Evolutionary conservation across 768 basidiomycete genomes (phyloP).

Genomic region (Strobilomyces confusus): DNA sequence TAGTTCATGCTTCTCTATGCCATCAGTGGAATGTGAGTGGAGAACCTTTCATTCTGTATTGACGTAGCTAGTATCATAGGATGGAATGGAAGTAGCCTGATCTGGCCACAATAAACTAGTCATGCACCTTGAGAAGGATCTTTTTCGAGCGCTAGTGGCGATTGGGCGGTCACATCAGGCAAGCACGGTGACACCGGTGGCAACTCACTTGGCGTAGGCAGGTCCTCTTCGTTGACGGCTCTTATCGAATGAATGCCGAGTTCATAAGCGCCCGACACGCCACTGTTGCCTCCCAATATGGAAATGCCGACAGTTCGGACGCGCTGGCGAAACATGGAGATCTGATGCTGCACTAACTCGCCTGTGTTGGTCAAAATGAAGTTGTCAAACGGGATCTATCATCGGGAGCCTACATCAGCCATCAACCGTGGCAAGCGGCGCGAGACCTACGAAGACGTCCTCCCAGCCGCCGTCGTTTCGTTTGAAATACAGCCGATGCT

Average conservation of each 20-base stretch:
- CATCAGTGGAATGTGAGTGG: conserved; percentile 2
- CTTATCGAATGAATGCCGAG: conserved; percentile 78
- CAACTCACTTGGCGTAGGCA: conserved; percentile 31
- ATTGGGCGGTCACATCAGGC: neutral
- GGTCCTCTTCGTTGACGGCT: conserved; percentile 75
- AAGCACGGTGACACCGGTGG: neutral
- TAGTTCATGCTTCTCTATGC: conserved; percentile 17
- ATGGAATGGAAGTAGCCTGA: neutral
- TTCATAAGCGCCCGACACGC: conserved; percentile 72
- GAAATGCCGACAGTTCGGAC: conserved; percentile 84
- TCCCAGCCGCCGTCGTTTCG: conserved; percentile 70
- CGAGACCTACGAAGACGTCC: conserved; percentile 67
- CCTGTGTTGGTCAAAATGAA: conserved; percentile 76
- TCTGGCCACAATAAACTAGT: conserved; percentile 1
- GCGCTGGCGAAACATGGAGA: conserved; percentile 70
- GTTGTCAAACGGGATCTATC: conserved; percentile 74
- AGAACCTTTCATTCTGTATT: conserved; percentile 1
- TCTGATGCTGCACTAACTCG: conserved; percentile 63
- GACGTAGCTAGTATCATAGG: neutral
- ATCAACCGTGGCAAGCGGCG: neutral
- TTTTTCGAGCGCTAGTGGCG: conserved; percentile 21
- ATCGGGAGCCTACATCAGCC: conserved; percentile 1
- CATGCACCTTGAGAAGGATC: conserved; percentile 24
- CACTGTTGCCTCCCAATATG: conserved; percentile 79
- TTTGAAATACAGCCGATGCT: conserved; percentile 83